Evolutionary conservation across 2,329 filamentous ascomycete genomes (phyloP).

Genomic region (Rhinocladiella similis): DNA sequence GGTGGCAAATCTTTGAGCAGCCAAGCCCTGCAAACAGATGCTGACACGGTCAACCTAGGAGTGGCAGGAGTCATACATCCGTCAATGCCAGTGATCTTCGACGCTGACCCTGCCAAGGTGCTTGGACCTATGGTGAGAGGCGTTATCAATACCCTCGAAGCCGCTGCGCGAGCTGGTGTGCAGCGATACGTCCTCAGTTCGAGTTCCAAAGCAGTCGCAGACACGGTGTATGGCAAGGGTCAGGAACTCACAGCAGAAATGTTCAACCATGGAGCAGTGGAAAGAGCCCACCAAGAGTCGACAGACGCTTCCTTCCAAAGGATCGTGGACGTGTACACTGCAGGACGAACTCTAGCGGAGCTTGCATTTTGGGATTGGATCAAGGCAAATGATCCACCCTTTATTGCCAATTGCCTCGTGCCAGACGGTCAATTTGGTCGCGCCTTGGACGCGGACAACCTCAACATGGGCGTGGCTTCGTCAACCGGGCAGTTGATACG

Average conservation of each 20-base stretch:
- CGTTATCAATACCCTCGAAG: not conserved
- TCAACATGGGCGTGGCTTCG: not conserved
- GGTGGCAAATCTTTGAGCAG: not conserved
- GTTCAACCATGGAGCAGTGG: not conserved
- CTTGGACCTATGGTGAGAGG: not conserved
- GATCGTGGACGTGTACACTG: not conserved
- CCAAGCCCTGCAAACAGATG: not conserved
- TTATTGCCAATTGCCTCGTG: not conserved
- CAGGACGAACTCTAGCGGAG: not conserved
- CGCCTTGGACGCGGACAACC: not conserved
- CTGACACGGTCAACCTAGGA: not conserved
- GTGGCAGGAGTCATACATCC: not conserved
- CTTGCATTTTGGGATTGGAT: slow-evolving; percentile 1
- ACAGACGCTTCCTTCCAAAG: not conserved
- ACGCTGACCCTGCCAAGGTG: not conserved
- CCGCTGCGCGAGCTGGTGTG: not conserved
- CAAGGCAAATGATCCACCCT: not conserved
- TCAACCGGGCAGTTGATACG: not conserved
- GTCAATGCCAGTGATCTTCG: not conserved
- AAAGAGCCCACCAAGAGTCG: not conserved
- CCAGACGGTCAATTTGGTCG: not conserved
- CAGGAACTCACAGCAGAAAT: not conserved
- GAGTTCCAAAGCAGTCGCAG: not conserved
- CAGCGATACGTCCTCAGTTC: slow-evolving; percentile 1
- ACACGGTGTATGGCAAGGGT: not conserved